Evolutionary conservation across 495 filamentous ascomycete species (phyloP).

Genomic region (Xylaria acuta): DNA sequence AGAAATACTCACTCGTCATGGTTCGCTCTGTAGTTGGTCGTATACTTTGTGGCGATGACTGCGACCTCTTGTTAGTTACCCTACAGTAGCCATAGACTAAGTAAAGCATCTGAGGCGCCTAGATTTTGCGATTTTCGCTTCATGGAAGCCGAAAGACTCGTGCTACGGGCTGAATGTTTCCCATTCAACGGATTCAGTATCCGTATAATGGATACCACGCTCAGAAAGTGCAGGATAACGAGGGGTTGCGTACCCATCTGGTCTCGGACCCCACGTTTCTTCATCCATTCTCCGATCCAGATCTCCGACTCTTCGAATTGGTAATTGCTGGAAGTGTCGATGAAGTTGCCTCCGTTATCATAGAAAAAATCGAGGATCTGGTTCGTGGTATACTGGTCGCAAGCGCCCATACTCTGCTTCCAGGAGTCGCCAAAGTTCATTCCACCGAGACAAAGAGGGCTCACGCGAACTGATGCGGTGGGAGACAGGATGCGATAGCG

Average conservation of each 20-base stretch:
- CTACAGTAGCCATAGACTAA: neutral
- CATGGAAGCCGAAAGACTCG: neutral
- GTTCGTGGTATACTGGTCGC: conserved; percentile 66
- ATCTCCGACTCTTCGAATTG: conserved; percentile 71
- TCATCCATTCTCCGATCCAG: conserved; percentile 83
- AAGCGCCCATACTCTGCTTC: conserved; percentile 61
- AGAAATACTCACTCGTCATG: conserved; percentile 33
- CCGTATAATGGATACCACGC: neutral
- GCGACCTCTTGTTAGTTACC: conserved; percentile 3
- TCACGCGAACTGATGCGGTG: conserved; percentile 62
- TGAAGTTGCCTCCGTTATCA: conserved; percentile 73
- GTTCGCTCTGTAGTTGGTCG: conserved; percentile 48
- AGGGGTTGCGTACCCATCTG: conserved; percentile 43
- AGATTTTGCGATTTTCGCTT: neutral
- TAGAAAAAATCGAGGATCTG: conserved; percentile 72
- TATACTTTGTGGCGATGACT: conserved; percentile 78
- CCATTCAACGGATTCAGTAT: neutral
- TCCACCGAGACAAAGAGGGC: conserved; percentile 65
- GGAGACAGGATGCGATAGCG: conserved; percentile 67
- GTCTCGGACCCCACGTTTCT: conserved; percentile 46
- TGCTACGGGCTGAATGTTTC: too few relatives aligned
- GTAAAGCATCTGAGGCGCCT: neutral
- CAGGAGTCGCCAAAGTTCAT: conserved; percentile 69
- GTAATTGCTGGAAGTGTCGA: conserved; percentile 78
- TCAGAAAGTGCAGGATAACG: neutral